phyloP scores from a whole-genome alignment of 768 basidiomycete species.

The Baorangia bicolor region DNA sequence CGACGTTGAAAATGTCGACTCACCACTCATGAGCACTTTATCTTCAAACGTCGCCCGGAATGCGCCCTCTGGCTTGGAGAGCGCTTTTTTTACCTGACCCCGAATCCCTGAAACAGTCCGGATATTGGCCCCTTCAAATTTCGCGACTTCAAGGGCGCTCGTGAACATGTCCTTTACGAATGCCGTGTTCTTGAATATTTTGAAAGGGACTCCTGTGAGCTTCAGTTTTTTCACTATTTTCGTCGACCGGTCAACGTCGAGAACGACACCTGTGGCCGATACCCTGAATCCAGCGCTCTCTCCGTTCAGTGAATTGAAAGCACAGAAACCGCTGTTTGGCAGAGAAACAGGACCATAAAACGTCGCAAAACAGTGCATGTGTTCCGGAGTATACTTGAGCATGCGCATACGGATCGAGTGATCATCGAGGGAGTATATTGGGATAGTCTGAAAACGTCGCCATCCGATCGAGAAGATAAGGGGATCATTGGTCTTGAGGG shows the following conservation, averaged over 20 bases:
- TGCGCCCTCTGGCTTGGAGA: conserved; percentile 92
- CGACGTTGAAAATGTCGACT: conserved; percentile 29
- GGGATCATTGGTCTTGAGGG: conserved; percentile 96
- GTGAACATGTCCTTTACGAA: conserved; percentile 98
- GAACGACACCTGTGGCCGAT: conserved; percentile 90
- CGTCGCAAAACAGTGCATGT: conserved; percentile 99
- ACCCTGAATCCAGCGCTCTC: conserved; percentile 79
- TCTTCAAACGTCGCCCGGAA: conserved; percentile 98
- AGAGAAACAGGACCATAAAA: conserved; percentile 92
- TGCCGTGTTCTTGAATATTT: conserved; percentile 99
- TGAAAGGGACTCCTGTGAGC: conserved; percentile 91
- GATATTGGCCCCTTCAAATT: conserved; percentile 98
- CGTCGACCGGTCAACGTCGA: conserved; percentile 88
- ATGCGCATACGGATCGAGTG: conserved; percentile 98
- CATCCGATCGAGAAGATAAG: conserved; percentile 97
- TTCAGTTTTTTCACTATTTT: conserved; percentile 99
- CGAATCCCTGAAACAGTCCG: conserved; percentile 93
- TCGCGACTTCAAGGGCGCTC: conserved; percentile 90
- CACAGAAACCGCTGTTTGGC: conserved; percentile 96
- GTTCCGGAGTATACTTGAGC: conserved; percentile 99
- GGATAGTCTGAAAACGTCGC: conserved; percentile 93
- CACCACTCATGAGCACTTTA: conserved; percentile 94
- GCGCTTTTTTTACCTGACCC: conserved; percentile 95
- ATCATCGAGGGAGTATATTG: conserved; percentile 96
- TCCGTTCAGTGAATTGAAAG: conserved; percentile 83